Base-by-base conservation (phyloP, 306 rosid genomes). In the Sicyos edulis region DNA sequence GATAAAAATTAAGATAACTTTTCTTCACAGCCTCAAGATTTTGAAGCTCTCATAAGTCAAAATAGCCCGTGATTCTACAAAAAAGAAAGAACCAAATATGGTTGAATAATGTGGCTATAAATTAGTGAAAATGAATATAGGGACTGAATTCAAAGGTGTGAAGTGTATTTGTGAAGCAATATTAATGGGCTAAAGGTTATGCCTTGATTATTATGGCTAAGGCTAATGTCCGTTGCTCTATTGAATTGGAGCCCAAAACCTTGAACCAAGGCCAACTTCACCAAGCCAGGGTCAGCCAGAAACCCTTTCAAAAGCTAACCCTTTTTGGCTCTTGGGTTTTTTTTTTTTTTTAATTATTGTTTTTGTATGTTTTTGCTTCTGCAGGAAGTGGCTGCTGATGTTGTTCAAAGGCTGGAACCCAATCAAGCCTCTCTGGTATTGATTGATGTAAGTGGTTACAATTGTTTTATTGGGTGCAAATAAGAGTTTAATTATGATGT, bases 321-420 rank as follows among this genome's bases (percentile, higher is more conserved):
- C 7, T n/a, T 17, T 54, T n/a, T n/a, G 59, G 59, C 24, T 54
- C 8, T 14, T 3, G 53, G n/a, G 16, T 1, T 51, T 51, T 14
- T 6, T 14, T 51, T 12, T 50, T 14, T 20, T 20, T 63, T 54
- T 54, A n/a, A n/a, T 54, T 0, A 16, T 54, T 56, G 32, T 20
- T 56, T 13, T 56, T 56, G 16, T 40, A n/a, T n/a, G n/a, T n/a
- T 37, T 54, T 40, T 63, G 7, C 1, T 63, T 64, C 17, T 65
- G 86, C 86, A 92, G 96, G 96, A 85, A 85, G 83, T 84, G 50
- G 98, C 96, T 59, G 96, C 86, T 20, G 92, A 88, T 49, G 86
- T 84, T 15, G 85, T 77, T 45, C 78, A 85, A 19, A 90, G 87
- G 61, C 68, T 84, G 83, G 88, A 84, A 77, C 83, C 90, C 26